phyloP scores from a whole-genome alignment of 352 stramenopile genomes.

The Elongisporangium undulatum region DNA sequence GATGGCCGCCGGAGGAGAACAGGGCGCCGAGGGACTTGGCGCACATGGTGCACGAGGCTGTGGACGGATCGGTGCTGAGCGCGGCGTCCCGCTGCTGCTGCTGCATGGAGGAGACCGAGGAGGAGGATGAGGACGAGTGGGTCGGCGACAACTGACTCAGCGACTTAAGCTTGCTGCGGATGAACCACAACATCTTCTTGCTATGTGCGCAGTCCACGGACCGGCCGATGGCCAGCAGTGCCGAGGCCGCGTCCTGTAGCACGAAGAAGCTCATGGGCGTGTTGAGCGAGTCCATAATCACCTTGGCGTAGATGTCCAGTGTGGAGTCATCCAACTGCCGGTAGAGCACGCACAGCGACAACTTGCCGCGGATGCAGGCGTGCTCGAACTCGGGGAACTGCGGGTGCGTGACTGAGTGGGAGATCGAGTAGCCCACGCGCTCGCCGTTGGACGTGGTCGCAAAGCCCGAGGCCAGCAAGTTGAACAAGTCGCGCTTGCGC shows the following conservation, averaged over 20 bases:
- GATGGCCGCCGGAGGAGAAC: constrained; percentile 12
- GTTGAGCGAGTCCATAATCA: constrained; percentile 31
- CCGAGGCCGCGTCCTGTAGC: constrained; percentile 20
- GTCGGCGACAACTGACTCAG: constrained; percentile 8
- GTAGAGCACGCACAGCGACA: constrained; percentile 38
- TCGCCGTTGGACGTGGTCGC: constrained; percentile 38
- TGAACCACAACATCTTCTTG: constrained; percentile 53
- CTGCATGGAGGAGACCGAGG: constrained; percentile 3
- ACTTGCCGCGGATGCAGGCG: constrained; percentile 30
- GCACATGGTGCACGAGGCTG: constrained; percentile 6
- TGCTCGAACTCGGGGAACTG: constrained; percentile 35
- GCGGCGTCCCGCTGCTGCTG: constrained; percentile 6
- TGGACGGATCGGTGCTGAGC: not conserved
- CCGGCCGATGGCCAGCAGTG: constrained; percentile 20
- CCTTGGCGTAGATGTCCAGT: constrained; percentile 39
- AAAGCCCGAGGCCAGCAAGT: constrained; percentile 34
- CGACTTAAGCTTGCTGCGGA: constrained; percentile 17
- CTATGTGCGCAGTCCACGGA: constrained; percentile 32
- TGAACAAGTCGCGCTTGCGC: constrained; percentile 40
- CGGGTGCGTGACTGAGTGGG: constrained; percentile 48
- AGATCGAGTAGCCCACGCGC: constrained; percentile 35
- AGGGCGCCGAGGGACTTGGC: constrained; percentile 14
- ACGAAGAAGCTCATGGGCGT: constrained; percentile 32
- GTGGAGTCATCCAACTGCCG: constrained; percentile 27
- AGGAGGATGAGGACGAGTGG: constrained; percentile 19